These are phyloP conservation scores for Chlorella sp. DNA, from an alignment of 139 green algal species.

Conservation along the genomic window DNA sequence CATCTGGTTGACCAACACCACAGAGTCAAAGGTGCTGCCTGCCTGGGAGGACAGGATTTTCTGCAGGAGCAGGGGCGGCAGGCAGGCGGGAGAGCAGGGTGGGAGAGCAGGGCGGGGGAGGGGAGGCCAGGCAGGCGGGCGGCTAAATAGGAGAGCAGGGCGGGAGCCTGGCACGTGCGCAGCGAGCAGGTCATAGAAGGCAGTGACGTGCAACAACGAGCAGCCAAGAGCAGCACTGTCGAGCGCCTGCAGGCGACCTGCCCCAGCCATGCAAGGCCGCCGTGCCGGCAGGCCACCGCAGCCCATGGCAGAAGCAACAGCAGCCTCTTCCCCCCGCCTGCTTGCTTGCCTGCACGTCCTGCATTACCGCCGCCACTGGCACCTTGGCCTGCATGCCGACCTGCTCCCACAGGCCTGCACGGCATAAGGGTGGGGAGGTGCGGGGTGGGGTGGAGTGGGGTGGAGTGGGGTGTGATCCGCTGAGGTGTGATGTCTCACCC, in stretches of 20 bases:
- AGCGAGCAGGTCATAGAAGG: not conserved
- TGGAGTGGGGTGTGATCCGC: too few relatives aligned
- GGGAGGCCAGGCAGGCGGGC: not conserved
- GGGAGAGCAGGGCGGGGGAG: not conserved
- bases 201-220: too few relatives aligned
- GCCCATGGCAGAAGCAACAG: slow-evolving; percentile 23
- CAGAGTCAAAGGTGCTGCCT: not conserved
- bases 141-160: too few relatives aligned
- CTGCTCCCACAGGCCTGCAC: slow-evolving; percentile 64
- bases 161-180: not conserved
- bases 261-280: not conserved
- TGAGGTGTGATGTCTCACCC: too few relatives aligned
- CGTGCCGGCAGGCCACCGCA: too few relatives aligned
- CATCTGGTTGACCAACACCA: not conserved
- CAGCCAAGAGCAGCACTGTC: not conserved
- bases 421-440: too few relatives aligned
- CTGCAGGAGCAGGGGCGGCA: not conserved
- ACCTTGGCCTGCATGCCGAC: slow-evolving; percentile 66
- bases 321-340: slow-evolving; percentile 29
- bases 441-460: too few relatives aligned
- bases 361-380: slow-evolving; percentile 43
- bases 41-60: not conserved
- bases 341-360: slow-evolving; percentile 17
- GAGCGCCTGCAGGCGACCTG: not conserved
- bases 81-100: not conserved